phyloP scores from a whole-genome alignment of 129 eudicot genomes.

The Dittrichia graveolens region DNA sequence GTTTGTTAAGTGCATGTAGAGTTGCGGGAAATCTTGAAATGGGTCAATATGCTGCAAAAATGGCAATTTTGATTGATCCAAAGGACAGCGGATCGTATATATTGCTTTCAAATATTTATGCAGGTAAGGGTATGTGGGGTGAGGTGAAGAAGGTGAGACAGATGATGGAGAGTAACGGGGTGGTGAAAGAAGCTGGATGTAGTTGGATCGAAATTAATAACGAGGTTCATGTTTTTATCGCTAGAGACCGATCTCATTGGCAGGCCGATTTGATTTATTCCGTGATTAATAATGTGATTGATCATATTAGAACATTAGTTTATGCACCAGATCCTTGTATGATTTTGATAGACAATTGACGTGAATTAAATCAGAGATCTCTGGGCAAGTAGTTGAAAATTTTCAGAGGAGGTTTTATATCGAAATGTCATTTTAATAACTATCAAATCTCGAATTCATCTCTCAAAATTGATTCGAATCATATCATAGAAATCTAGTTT shows the following conservation, averaged over 20 bases:
- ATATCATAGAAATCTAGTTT: neutral
- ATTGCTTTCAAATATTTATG: slow-evolving; percentile 70
- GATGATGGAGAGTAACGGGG: slow-evolving; percentile 55
- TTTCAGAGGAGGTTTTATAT: too few relatives aligned
- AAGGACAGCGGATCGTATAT: slow-evolving; percentile 70
- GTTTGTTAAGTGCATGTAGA: slow-evolving; percentile 71
- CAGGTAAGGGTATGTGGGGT: slow-evolving; percentile 62
- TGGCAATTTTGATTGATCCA: slow-evolving; percentile 58
- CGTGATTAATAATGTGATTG: slow-evolving; percentile 37
- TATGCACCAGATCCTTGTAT: slow-evolving; percentile 36
- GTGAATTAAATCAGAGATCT: neutral
- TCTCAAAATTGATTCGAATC: neutral
- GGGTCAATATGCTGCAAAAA: slow-evolving; percentile 65
- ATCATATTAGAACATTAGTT: slow-evolving; percentile 43
- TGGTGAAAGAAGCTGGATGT: slow-evolving; percentile 67
- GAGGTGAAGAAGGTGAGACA: slow-evolving; percentile 60
- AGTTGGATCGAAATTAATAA: slow-evolving; percentile 70
- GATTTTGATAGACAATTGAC: slow-evolving; percentile 30
- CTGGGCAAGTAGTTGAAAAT: too few relatives aligned
- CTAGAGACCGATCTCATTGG: slow-evolving; percentile 52
- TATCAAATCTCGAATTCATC: slow-evolving; percentile 11
- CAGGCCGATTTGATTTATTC: slow-evolving; percentile 41
- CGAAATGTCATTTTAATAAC: too few relatives aligned
- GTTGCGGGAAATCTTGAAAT: slow-evolving; percentile 48
- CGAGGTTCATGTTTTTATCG: slow-evolving; percentile 48